phyloP scores from a whole-genome alignment of 2,329 filamentous ascomycete species.

The Alternaria arbusti region DNA sequence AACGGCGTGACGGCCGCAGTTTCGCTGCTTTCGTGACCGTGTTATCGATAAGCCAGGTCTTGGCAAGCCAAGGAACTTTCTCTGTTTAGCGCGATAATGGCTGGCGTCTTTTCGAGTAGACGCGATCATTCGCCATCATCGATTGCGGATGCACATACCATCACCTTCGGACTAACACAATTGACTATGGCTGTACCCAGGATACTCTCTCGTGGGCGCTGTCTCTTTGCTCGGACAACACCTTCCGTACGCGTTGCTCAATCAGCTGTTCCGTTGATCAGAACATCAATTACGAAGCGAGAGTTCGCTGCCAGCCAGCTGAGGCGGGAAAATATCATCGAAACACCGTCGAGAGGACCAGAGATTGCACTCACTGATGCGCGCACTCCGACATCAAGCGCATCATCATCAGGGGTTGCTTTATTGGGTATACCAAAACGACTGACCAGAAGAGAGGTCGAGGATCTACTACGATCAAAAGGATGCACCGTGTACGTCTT shows the following conservation, averaged over 20 bases:
- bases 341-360: slow-evolving; percentile 12
- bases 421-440: slow-evolving; percentile 17
- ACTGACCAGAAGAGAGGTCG: slow-evolving; percentile 14
- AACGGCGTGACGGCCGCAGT: not conserved
- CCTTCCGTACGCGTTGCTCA: slow-evolving; percentile 13
- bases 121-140: not conserved
- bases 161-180: not conserved
- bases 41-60: slow-evolving; percentile 9
- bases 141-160: not conserved
- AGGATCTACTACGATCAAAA: slow-evolving; percentile 16
- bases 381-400: not conserved
- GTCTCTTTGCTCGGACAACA: slow-evolving; percentile 16
- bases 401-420: slow-evolving; percentile 14
- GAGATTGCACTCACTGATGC: slow-evolving; percentile 7
- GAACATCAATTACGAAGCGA: slow-evolving; percentile 13
- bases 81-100: not conserved
- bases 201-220: slow-evolving; percentile 12
- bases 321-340: slow-evolving; percentile 4
- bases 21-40: not conserved
- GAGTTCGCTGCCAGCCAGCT: slow-evolving; percentile 19
- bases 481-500: slow-evolving; percentile 30
- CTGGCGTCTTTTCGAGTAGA: not conserved
- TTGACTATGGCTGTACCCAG: slow-evolving; percentile 24
- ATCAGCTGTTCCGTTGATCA: slow-evolving; percentile 13
- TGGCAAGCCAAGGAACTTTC: slow-evolving; percentile 5